These are phyloP conservation scores for Mucuna pruriens DNA, from an alignment of 306 rosid species.

Conservation along the genomic window DNA sequence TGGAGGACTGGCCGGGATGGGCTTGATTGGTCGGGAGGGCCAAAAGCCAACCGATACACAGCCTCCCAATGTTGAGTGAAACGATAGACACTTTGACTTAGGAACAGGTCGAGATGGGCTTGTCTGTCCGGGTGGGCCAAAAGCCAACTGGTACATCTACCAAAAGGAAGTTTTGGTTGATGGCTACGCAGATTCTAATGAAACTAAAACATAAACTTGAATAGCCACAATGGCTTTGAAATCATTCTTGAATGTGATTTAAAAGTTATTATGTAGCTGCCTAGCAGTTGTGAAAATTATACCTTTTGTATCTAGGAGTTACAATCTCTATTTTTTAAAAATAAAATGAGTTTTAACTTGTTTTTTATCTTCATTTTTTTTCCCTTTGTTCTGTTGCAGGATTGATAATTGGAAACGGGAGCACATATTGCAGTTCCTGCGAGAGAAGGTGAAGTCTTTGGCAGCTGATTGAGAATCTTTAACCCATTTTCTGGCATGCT, in stretches of 20 bases:
- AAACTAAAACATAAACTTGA: neutral
- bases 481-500: conserved; percentile 3
- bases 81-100: too few relatives aligned
- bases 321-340: neutral
- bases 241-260: conserved; percentile 2
- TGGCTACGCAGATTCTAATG: neutral
- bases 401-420: conserved; percentile 97
- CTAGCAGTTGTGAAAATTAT: neutral
- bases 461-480: conserved; percentile 55
- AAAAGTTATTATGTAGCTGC: neutral
- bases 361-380: neutral
- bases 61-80: too few relatives aligned
- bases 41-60: too few relatives aligned
- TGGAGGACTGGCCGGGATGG: too few relatives aligned
- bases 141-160: too few relatives aligned
- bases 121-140: too few relatives aligned
- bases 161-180: neutral
- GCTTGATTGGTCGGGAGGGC: too few relatives aligned
- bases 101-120: too few relatives aligned
- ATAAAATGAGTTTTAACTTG: neutral
- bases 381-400: conserved; percentile 48
- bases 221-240: neutral
- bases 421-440: conserved; percentile 83
- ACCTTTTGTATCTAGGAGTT: neutral
- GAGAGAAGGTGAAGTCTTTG: conserved; percentile 71